Conservation (phyloP, 2,329 filamentous ascomycete genomes). For the Phyllosticta ampelicida region DNA sequence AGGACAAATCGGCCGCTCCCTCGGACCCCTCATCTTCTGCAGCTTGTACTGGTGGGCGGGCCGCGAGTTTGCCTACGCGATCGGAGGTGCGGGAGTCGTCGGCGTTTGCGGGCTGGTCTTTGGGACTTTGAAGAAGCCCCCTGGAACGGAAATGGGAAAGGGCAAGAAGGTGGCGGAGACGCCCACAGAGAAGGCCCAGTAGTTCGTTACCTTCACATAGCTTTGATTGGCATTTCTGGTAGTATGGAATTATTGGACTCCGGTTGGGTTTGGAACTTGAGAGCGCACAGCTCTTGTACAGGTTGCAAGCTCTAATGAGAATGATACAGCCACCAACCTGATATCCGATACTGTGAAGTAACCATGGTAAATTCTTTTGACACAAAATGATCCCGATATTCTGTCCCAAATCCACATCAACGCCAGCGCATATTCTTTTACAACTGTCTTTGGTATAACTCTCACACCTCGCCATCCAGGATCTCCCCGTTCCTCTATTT, state of each 20-base stretch:
- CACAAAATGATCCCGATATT: background rate
- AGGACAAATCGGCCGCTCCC: constrained; percentile 79
- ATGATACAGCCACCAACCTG: too few relatives aligned
- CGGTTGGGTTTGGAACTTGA: background rate
- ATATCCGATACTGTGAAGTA: too few relatives aligned
- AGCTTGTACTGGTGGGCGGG: constrained; percentile 98
- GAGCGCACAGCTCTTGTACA: background rate
- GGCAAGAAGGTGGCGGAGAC: background rate
- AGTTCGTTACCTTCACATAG: background rate
- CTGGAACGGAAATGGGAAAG: constrained; percentile 22
- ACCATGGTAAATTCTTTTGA: background rate
- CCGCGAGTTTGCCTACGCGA: constrained; percentile 68
- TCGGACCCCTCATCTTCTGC: constrained; percentile 85
- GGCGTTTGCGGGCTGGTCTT: constrained; percentile 63
- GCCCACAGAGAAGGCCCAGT: background rate
- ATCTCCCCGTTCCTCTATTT: background rate
- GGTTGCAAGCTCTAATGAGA: background rate
- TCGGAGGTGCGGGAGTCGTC: constrained; percentile 72
- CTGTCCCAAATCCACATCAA: background rate
- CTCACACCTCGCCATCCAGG: background rate
- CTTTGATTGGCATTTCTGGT: background rate
- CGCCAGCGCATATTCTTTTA: background rate
- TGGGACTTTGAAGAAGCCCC: constrained; percentile 57
- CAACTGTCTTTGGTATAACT: background rate
- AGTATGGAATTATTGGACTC: background rate